phyloP scores from a whole-genome alignment of 2,329 filamentous ascomycete species.

The Tolypocladium ovalisporum region DNA sequence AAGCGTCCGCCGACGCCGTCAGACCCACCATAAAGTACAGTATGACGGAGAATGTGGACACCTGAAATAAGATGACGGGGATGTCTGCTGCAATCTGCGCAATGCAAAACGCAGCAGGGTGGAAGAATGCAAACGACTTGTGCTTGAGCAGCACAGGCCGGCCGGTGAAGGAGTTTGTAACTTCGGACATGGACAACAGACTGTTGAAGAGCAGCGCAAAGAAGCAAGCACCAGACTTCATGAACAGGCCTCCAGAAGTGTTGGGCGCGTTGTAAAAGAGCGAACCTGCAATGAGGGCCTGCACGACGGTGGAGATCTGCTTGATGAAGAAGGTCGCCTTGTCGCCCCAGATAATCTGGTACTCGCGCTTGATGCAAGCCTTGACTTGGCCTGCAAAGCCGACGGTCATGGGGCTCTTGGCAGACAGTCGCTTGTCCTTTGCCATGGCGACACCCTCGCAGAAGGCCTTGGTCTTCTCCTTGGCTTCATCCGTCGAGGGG shows the following conservation, averaged over 20 bases:
- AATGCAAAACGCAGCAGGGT: conserved; percentile 48
- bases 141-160: conserved; percentile 50
- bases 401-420: conserved; percentile 44
- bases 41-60: conserved; percentile 44
- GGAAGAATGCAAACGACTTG: conserved; percentile 44
- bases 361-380: conserved; percentile 47
- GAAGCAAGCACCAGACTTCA: conserved; percentile 54
- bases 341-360: conserved; percentile 55
- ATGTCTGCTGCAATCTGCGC: conserved; percentile 44
- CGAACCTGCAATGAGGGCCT: conserved; percentile 53
- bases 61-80: conserved; percentile 45
- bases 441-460: conserved; percentile 37
- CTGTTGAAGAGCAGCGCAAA: conserved; percentile 52
- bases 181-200: conserved; percentile 54
- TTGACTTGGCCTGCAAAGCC: conserved; percentile 44
- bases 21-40: conserved; percentile 56
- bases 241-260: conserved; percentile 49
- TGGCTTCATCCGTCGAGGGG: conserved; percentile 36
- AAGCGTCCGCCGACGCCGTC: conserved; percentile 35
- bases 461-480: conserved; percentile 41
- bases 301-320: conserved; percentile 43
- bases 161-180: conserved; percentile 50
- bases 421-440: conserved; percentile 42
- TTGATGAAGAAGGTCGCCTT: conserved; percentile 54
- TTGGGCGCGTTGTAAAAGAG: conserved; percentile 54